These are phyloP conservation scores for Eimeria acervulina DNA, from an alignment of 169 alveolate species.

Conservation along the genomic window DNA sequence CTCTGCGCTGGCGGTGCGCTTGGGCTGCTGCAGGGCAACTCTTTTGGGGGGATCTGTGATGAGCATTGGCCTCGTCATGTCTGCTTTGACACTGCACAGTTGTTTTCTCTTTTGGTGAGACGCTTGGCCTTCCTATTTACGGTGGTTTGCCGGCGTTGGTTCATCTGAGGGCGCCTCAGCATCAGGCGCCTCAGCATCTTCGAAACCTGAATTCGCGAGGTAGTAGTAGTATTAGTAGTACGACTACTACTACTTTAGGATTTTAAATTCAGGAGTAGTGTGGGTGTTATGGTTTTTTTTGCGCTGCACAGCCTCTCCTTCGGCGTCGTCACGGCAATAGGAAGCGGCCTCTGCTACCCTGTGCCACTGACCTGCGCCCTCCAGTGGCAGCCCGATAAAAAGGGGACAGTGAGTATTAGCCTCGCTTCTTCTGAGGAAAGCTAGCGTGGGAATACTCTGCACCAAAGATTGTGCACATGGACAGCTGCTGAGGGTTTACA, in stretches of 20 bases:
- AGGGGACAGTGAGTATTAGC: slow-evolving; percentile 50
- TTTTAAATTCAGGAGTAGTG: not conserved
- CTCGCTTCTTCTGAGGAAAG: not conserved
- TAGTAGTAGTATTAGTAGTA: too few relatives aligned
- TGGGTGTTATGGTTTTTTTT: not conserved
- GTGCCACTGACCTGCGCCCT: slow-evolving; percentile 80
- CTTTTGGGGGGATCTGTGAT: slow-evolving; percentile 72
- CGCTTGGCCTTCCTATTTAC: not conserved
- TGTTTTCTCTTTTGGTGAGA: slow-evolving; percentile 70
- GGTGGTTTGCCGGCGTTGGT: not conserved
- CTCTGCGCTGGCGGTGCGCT: not conserved
- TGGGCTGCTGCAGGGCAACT: slow-evolving; percentile 67
- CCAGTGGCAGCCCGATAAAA: slow-evolving; percentile 75
- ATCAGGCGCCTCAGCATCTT: not conserved
- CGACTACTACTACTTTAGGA: too few relatives aligned
- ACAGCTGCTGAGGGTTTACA: not conserved
- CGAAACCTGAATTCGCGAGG: not conserved
- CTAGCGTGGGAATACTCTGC: not conserved
- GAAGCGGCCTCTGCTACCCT: slow-evolving; percentile 83
- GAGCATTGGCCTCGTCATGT: slow-evolving; percentile 72
- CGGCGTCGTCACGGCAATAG: slow-evolving; percentile 83
- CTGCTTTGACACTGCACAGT: slow-evolving; percentile 67
- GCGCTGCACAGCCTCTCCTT: slow-evolving; percentile 56
- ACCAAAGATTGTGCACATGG: not conserved
- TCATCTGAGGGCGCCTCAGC: not conserved